Evolutionary conservation across 805 yeast genomes (phyloP).

Genomic region (Saitoella complicata): DNA sequence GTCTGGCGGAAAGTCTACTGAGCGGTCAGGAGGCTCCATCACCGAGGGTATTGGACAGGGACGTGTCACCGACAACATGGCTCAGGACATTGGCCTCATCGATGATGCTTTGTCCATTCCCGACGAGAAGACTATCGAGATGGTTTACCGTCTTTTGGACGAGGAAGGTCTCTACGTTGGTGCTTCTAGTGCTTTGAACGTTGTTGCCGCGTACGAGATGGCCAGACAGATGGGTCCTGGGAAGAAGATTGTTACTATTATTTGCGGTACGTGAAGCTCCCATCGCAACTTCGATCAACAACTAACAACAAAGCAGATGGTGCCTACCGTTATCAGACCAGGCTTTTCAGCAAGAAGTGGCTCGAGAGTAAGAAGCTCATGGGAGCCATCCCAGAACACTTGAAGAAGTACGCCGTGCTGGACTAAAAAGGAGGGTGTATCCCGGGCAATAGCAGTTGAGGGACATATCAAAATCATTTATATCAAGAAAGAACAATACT

Average conservation of each 20-base stretch:
- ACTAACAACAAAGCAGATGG: conserved; percentile 26
- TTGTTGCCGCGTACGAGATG: conserved; percentile 69
- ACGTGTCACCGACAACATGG: conserved; percentile 69
- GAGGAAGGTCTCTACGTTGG: conserved; percentile 86
- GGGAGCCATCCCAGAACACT: conserved; percentile 50
- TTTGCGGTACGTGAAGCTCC: conserved; percentile 32
- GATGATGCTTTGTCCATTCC: conserved; percentile 71
- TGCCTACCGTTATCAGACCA: conserved; percentile 34
- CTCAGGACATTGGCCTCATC: conserved; percentile 50
- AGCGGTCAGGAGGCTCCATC: conserved; percentile 67
- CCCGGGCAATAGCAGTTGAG: no score
- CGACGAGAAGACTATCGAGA: conserved; percentile 64
- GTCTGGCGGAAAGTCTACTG: conserved; percentile 49
- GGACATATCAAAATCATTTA: no score
- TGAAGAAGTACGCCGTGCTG: conserved; percentile 49
- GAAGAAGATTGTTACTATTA: conserved; percentile 70
- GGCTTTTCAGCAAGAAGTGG: conserved; percentile 68
- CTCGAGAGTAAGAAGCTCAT: conserved; percentile 46
- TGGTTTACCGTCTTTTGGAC: conserved; percentile 69
- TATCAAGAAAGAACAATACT: no score
- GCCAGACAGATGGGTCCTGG: conserved; percentile 61
- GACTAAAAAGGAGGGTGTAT: conserved; percentile 4
- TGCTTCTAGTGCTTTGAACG: conserved; percentile 81
- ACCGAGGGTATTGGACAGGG: conserved; percentile 97
- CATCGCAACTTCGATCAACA: no score